Base-by-base conservation (phyloP, 257 asterid genomes). In the Thymus quinquecostatus region DNA sequence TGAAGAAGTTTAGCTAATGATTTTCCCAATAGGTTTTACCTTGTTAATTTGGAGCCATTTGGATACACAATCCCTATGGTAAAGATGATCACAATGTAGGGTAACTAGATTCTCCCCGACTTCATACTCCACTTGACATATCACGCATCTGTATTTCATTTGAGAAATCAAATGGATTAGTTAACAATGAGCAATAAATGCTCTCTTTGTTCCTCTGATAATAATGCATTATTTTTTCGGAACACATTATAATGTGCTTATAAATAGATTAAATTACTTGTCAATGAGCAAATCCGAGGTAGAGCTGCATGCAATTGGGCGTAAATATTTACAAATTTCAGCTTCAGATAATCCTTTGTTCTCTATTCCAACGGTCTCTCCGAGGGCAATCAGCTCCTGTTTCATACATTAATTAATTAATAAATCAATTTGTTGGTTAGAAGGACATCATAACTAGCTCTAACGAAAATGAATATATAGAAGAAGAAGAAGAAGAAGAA, bases 101-200 rank as follows among this genome's bases (percentile, higher is more conserved):
- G 72, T 60, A 7, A 80, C 90, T 47, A 85, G 79, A 62, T 83
- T 57, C 44, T 87, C 93, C 77, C 82, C 93, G 49, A 74, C 69
- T 76, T 81, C 93, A 41, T 81, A 87, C 73, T 87, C 93, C 77
- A 87, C 69, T 81, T 85, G 93, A 75, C 93, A 87, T 74, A 87
- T 82, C 64, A 85, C 90, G 59, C 93, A 87, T 82, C 90, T 86
- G 66, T 58, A 41, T 47, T 12, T 4, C 11, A 38, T 38, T 61
- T 53, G 7, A 61, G 2, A 60, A 66, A 47, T 36, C 10, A 21
- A 45, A 70, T 53, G 2, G 57, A 6, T 27, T 68, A 53, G 14
- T 55, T 2, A 54, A 59, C 0, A 56, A 40, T 10, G 1, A 28
- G 4, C 14, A 21, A 21, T 21, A 21, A 21, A 21, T 21, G 21